Percentiles rank a stretch among this genome's conserved stretches.
Conservation (phyloP, 768 basidiomycete species). For the Thelephora aurantiotincta region DNA sequence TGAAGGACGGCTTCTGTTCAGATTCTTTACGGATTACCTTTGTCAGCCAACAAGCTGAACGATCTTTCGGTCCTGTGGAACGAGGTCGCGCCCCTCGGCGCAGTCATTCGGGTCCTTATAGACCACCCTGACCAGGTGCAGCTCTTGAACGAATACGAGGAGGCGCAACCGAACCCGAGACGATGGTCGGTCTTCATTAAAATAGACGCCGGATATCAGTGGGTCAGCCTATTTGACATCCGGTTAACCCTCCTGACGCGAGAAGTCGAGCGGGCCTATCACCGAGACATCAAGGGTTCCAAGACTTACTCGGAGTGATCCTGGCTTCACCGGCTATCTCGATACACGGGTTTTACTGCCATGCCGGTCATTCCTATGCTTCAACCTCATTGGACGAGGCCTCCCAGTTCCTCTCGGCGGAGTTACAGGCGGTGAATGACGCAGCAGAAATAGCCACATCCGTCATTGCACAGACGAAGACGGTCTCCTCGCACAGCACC, state of each 20-base stretch:
- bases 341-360: slow-evolving; percentile 76
- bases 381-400: slow-evolving; percentile 59
- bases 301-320: slow-evolving; percentile 35
- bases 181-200: slow-evolving; percentile 75
- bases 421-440: slow-evolving; percentile 56
- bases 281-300: slow-evolving; percentile 38
- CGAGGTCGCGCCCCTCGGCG: slow-evolving; percentile 39
- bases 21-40: slow-evolving; percentile 74
- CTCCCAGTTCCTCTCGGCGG: slow-evolving; percentile 46
- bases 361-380: slow-evolving; percentile 65
- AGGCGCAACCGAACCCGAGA: slow-evolving; percentile 20
- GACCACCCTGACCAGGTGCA: slow-evolving; percentile 65
- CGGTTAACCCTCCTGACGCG: slow-evolving; percentile 4
- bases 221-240: slow-evolving; percentile 14
- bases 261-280: slow-evolving; percentile 55
- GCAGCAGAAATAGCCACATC: slow-evolving; percentile 44
- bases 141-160: slow-evolving; percentile 49
- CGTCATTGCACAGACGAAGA: slow-evolving; percentile 24
- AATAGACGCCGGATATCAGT: slow-evolving; percentile 68
- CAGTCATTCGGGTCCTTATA: slow-evolving; percentile 49
- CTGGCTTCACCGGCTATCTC: slow-evolving; percentile 40
- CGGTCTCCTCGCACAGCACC: slow-evolving; percentile 19
- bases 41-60: slow-evolving; percentile 53
- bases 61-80: slow-evolving; percentile 52
- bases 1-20: slow-evolving; percentile 16